Evolutionary conservation across 257 asterid genomes (phyloP), one percentile per base, ranked within the genome.

Genomic region (Apocynum venetum): DNA sequence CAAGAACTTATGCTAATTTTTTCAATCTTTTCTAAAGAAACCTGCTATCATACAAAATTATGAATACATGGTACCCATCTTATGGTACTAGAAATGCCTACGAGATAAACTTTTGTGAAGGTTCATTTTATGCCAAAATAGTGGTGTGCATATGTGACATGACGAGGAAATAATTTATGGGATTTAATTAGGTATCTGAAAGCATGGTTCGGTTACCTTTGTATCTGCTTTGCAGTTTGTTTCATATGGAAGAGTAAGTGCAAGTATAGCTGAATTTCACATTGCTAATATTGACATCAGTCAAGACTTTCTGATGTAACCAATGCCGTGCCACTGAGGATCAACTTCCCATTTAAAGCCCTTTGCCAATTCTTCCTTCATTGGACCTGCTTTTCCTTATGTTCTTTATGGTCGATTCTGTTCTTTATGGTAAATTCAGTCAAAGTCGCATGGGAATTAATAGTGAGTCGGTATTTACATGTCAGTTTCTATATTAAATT

Each of bases 401-500:
- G 4, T 19, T 52, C 40, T 65, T 74, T 63, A 52, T 43, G 40
- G 48, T 44, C 6, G 15, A 57, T 47, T 40, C 41, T 46, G 49
- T 8, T 46, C 49, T 46, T 46, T 46, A 2, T 2, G 31, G 52
- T 47, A 3, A 4, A 61, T 51, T 44, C 36, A 10, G 36, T 57
- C 66, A 44, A 3, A 55, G 67, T 74, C 40, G 20, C 47, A 49
- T 43, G 47, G 76, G 20, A 47, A 56, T 38, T 43, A 43, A 25
- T 20, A 7, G n/a, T 1, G 44, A 47, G 48, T 77, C 7, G 59
- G 75, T 53, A 72, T 74, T 80, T n/a, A 8, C 46, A 31, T 14
- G 77, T 72, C 57, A 47, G 13, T 57, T 69, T 67, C n/a, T n/a
- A 5, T 77, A 55, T 69, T 75, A 48, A 8, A 51, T 53, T 68